Percentiles rank a stretch among this genome's conserved stretches.
Evolutionary conservation across 257 asterid species (phyloP).

Genomic region (Fraxinus cuspidata): DNA sequence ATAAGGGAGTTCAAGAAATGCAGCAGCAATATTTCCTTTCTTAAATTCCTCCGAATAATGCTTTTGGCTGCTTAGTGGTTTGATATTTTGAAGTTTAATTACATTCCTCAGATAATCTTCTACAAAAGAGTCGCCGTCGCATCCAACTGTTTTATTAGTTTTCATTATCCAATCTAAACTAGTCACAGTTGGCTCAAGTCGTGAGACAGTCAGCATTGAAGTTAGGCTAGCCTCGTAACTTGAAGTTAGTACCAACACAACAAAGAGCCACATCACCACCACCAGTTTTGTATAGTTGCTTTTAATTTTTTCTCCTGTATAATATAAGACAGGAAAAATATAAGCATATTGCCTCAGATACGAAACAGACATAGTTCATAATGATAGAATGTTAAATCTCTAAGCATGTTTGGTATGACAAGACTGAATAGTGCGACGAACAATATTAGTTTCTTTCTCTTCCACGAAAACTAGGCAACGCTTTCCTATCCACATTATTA

Average conservation of each 20-base stretch:
- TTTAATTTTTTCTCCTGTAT: constrained; percentile 30
- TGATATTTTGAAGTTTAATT: constrained; percentile 30
- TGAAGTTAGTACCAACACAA: constrained; percentile 36
- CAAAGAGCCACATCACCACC: constrained; percentile 38
- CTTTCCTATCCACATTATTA: not conserved
- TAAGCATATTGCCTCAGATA: not conserved
- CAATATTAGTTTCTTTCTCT: not conserved
- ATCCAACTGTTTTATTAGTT: constrained; percentile 40
- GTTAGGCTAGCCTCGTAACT: constrained; percentile 44
- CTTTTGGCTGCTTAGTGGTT: constrained; percentile 7
- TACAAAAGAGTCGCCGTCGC: constrained; percentile 44
- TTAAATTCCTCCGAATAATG: constrained; percentile 28
- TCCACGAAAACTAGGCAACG: not conserved
- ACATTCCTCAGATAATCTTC: constrained; percentile 30
- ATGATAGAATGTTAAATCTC: not conserved
- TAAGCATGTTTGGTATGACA: not conserved
- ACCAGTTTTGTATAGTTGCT: constrained; percentile 36
- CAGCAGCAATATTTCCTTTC: constrained; percentile 35
- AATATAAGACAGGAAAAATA: not conserved
- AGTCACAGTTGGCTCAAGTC: constrained; percentile 36
- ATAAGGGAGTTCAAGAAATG: constrained; percentile 44
- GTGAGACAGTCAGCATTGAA: constrained; percentile 38
- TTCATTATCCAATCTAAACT: constrained; percentile 26
- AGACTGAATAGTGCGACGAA: not conserved
- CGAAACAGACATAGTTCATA: not conserved